Evolutionary conservation across 768 basidiomycete genomes (phyloP), one percentile per base, ranked within the genome.

Genomic region (Leccinum arenicola): DNA sequence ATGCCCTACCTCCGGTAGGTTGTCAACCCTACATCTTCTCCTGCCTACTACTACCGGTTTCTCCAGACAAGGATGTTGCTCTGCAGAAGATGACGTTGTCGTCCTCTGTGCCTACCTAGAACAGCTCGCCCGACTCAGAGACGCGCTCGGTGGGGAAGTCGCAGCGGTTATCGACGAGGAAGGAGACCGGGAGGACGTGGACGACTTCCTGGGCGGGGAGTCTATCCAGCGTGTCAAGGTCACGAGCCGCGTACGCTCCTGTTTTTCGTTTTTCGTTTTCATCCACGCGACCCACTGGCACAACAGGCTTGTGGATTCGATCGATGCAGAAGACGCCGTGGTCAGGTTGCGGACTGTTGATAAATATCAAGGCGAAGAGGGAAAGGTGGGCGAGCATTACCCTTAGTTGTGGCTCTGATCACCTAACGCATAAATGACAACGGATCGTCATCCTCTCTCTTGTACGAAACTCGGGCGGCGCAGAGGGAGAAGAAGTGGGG

Each of bases 331-430:
- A 4, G 36, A 38, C 15, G 36, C 15, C 7, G 7, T 38, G 88
- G 82, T 90, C 45, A 79, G 82, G 8, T 74, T 92, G 6, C 82
- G 89, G 6, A 91, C 89, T 0, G 82, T 91, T 2, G 89, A 93
- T 61, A 89, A 86, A 52, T 91, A 84, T 66, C 91, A 92, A 70
- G 90, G 89, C 3, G 84, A 87, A 58, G 88, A 89, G 74, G 85
- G 82, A 2, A 82, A 78, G 66, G 84, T 82, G 62, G 15, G 67
- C 53, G 0, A 40, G 1, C 49, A 15, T 21, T 31, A 17, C 15
- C n/a, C 57, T 38, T 31, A 25, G 12, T 10, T 17, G 10, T 25
- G 6, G 2, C 5, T 10, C 5, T 19, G 12, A 11, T 54, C 19
- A n/a, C 35, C 51, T 65, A 52, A 58, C 48, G 2, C 36, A 38